Evolutionary conservation across 768 basidiomycete species (phyloP), one percentile per base, ranked within the genome.

Genomic region (Russula sp.): DNA sequence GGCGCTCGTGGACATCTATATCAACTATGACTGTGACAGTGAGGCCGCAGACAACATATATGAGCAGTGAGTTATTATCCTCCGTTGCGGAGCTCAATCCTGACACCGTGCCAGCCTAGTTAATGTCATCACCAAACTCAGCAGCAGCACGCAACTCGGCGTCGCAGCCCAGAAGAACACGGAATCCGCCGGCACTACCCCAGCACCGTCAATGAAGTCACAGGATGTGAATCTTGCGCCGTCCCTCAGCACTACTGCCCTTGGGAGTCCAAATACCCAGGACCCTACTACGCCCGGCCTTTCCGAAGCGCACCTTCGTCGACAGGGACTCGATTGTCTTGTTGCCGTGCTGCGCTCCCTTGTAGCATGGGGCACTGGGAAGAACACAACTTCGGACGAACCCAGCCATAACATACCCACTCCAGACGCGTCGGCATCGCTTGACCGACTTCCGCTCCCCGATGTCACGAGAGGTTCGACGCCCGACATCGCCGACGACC

Each of bases 1-100:
- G 73, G 94, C 96, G 9, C 79, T 99, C 20, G 97, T 99, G 35
- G 97, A 99, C 74, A 86, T 98, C 61, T 99, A 98, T 76, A 86
- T 99, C 73, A 99, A 99, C 74, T 99, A 99, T 71, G 97, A 99
- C 71, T 99, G 97, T 72, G 97, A 99, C 71, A 84, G 93, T 63
- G 88, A 93, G 63, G 93, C 96, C 4, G 83, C 83, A 10, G 96
- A 97, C 71, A 98, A 99, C 75, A 95, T 98, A 62, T 99, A 98
- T 74, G 97, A 99, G 70, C 91, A 91, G 86, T 92, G 70, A 71
- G 87, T 75, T n/a, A 6, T 39, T 32, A 42, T 48, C 40, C 31
- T 44, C 22, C 39, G 59, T 48, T 55, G 13, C 10, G 45, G 9
- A 57, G 16, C 53, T 39, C 54, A 45, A 64, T 48, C 31, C 22